A percentile compares a stretch with the other conserved stretches of the same genome.
Conservation (phyloP, 73 alveolate species). For the Diophrys appendiculata region DNA sequence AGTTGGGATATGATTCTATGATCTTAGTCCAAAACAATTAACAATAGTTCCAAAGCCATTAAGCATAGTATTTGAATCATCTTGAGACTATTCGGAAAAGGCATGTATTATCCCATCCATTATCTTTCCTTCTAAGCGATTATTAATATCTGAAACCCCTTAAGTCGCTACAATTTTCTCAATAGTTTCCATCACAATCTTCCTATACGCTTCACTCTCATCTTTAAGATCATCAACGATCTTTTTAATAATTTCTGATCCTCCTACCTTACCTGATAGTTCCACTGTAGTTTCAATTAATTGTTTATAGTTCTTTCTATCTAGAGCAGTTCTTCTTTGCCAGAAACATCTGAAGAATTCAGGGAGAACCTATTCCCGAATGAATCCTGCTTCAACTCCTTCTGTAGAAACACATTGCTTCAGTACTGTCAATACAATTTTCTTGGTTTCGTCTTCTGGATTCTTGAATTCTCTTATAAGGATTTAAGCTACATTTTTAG, state of each 20-base stretch:
- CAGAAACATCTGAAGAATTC: constrained; percentile 82
- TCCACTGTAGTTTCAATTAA: constrained; percentile 99
- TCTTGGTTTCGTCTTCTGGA: constrained; percentile 98
- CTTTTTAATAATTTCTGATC: constrained; percentile 92
- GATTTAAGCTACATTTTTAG: constrained; percentile 90
- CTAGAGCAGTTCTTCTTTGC: constrained; percentile 96
- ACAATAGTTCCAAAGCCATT: constrained; percentile 99
- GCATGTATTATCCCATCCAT: constrained; percentile 99
- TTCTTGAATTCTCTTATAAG: constrained; percentile 94
- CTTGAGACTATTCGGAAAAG: constrained; percentile 95
- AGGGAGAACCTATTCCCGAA: constrained; percentile 89
- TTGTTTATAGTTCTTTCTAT: constrained; percentile 93
- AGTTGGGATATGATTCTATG: constrained; percentile 95
- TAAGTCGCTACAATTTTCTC: constrained; percentile 93
- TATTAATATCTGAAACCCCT: constrained; percentile 98
- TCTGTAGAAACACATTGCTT: constrained; percentile 98
- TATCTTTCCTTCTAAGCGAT: constrained; percentile 93
- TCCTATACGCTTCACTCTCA: constrained; percentile 97
- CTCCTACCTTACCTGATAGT: constrained; percentile 98
- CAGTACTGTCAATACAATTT: constrained; percentile 96
- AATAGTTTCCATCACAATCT: constrained; percentile 98
- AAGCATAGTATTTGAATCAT: constrained; percentile 95
- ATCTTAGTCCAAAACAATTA: constrained; percentile 97
- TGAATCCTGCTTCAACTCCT: constrained; percentile 97
- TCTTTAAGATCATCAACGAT: constrained; percentile 96